These are phyloP conservation scores for Globisporangium perplexum DNA, from an alignment of 352 stramenopile species.

Conservation along the genomic window DNA sequence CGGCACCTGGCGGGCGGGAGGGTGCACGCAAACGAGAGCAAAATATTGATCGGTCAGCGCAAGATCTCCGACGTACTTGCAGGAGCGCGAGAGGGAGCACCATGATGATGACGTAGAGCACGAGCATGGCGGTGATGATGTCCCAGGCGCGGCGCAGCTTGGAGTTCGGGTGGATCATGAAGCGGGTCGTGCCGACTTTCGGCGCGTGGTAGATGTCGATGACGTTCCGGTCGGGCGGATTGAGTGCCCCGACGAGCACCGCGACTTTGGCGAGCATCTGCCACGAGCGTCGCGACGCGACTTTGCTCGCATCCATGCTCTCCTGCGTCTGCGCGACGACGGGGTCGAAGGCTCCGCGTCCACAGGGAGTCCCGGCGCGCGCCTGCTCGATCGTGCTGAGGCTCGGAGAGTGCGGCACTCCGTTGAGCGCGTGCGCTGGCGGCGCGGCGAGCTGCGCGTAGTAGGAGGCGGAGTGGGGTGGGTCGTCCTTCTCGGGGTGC, in stretches of 20 bases:
- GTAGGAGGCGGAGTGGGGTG: conserved; percentile 2
- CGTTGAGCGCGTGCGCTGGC: not conserved
- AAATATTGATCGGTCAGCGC: not conserved
- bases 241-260: conserved; percentile 21
- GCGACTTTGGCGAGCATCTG: conserved; percentile 20
- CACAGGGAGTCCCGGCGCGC: not conserved
- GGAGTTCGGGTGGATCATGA: conserved; percentile 81
- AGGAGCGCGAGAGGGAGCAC: conserved; percentile 12
- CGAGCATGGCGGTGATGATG: conserved; percentile 51
- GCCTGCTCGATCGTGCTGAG: conserved; percentile 11
- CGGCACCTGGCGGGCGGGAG: conserved; percentile 16
- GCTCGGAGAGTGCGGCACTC: not conserved
- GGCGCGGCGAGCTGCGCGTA: conserved; percentile 2
- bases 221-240: conserved; percentile 25
- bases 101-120: conserved; percentile 75
- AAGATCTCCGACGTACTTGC: not conserved
- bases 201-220: conserved; percentile 82
- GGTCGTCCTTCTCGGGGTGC: conserved; percentile 11
- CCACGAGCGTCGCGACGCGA: conserved; percentile 14
- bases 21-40: not conserved
- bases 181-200: conserved; percentile 41
- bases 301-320: not conserved
- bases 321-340: not conserved
- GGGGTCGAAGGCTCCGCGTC: conserved; percentile 4
- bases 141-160: conserved; percentile 71